These are phyloP conservation scores for Cryptosporidium canis DNA, from an alignment of 169 alveolate genomes.

Conservation along the genomic window DNA sequence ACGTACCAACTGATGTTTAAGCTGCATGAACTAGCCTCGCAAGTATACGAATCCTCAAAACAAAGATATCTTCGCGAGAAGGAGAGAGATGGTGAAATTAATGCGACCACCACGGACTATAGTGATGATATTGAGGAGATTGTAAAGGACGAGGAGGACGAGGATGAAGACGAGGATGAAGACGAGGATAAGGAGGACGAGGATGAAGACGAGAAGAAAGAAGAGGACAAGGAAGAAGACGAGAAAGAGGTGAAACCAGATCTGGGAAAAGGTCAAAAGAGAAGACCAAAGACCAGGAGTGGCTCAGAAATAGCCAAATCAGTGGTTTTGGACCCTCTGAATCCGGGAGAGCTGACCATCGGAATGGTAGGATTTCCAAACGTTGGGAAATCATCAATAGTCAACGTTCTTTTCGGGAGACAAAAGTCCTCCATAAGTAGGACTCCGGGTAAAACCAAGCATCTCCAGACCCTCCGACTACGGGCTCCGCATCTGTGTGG, in stretches of 20 bases:
- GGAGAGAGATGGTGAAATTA: not conserved
- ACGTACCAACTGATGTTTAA: constrained; percentile 23
- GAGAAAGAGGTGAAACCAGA: too few relatives aligned
- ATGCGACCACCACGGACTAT: not conserved
- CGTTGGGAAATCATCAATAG: constrained; percentile 99
- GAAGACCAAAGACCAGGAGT: not conserved
- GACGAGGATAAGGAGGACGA: constrained; percentile 46
- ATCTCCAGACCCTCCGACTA: constrained; percentile 91
- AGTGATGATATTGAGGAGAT: not conserved
- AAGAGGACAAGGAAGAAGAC: not conserved
- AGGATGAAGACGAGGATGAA: not conserved
- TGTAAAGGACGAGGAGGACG: not conserved
- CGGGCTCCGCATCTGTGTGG: constrained; percentile 72
- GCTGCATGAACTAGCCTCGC: not conserved
- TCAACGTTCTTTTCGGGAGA: constrained; percentile 93
- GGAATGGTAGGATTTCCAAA: constrained; percentile 99
- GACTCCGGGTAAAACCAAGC: constrained; percentile 99
- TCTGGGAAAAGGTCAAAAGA: constrained; percentile 51
- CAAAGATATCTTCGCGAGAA: not conserved
- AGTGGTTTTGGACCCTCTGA: constrained; percentile 50
- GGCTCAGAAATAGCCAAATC: not conserved
- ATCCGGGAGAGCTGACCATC: constrained; percentile 78
- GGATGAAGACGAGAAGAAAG: constrained; percentile 65
- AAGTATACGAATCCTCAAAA: not conserved
- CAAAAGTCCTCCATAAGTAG: constrained; percentile 95